Base-by-base conservation (phyloP, 352 stramenopile genomes). In the Phytophthora gonapodyides region DNA sequence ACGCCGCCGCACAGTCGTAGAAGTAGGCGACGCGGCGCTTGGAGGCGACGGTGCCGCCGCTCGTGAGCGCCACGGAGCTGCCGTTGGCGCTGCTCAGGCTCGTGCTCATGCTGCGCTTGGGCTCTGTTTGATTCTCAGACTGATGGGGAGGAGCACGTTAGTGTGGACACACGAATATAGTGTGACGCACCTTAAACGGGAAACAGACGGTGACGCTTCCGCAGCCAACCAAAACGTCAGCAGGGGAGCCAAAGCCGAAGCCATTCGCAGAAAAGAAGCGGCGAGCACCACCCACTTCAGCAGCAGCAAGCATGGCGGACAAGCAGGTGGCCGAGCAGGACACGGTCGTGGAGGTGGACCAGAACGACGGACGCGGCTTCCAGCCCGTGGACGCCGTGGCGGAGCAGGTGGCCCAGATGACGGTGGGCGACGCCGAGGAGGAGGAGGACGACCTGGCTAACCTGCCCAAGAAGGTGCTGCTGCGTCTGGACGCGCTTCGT, bases 1-100 rank as follows among this genome's bases (percentile, higher is more conserved):
- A n/a, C 5, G 5, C 35, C 9, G 3, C 46, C 73, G 31, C 59
- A 96, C 88, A 87, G 71, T 96, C 86, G 61, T 96, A 96, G 62
- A 94, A 96, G 74, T 96, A 96, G 53, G 88, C 88, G 53, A 96
- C 85, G 40, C 86, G 82, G 64, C 82, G 80, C 75, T 96, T 96
- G 37, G 69, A 71, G 35, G 54, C 61, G 34, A 76, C 38, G 40
- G 67, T 61, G 54, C 66, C 48, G 48, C 49, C 64, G 53, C 50
- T 72, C 12, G 57, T 68, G 54, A 73, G 57, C 51, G 66, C 66
- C 43, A 67, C 63, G 41, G 70, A 76, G 60, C 63, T 75, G 51
- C 62, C 67, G 41, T 76, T 76, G 11, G 45, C 43, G 43, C 47
- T 70, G 44, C 41, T 75, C 57, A 68, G 68, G 47, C 46, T 53